These are phyloP conservation scores for Alternaria sp. DNA, from an alignment of 2,329 filamentous ascomycete genomes.

Conservation along the genomic window DNA sequence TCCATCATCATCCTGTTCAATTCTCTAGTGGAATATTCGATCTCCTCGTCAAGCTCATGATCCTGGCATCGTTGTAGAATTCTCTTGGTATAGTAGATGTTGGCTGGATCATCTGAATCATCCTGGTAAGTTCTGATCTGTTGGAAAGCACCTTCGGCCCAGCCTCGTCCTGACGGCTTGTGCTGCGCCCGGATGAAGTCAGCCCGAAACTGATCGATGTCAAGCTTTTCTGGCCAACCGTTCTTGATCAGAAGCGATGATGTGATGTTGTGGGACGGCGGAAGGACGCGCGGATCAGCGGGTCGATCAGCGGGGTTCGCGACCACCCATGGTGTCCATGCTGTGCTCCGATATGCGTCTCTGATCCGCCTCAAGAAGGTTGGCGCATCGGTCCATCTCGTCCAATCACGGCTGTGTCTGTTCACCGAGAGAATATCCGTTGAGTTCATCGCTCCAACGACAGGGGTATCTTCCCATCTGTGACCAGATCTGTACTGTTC, in stretches of 20 bases:
- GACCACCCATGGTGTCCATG: conserved; percentile 22
- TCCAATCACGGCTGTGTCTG: background rate
- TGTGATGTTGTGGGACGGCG: background rate
- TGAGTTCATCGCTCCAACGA: background rate
- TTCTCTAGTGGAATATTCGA: background rate
- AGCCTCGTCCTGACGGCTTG: conserved; percentile 1
- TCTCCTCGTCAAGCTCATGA: background rate
- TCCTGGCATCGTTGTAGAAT: too few relatives aligned
- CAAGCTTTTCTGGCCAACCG: conserved; percentile 14
- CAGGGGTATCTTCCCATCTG: background rate
- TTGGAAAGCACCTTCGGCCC: conserved; percentile 2
- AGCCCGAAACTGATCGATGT: conserved; percentile 14
- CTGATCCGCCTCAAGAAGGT: conserved; percentile 13
- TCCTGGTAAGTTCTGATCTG: conserved; percentile 3
- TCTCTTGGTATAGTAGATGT: background rate
- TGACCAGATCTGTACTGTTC: background rate
- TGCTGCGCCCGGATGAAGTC: conserved; percentile 20
- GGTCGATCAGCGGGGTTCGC: conserved; percentile 8
- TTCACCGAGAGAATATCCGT: background rate
- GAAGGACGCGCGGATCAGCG: conserved; percentile 5
- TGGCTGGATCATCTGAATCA: background rate
- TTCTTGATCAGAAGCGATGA: conserved; percentile 6
- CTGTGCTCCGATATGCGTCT: conserved; percentile 9
- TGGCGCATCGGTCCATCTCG: conserved; percentile 10
- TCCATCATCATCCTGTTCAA: background rate